Evolutionary conservation across 1,139 yeast species (phyloP).

Genomic region (Suhomyces panamericanus): DNA sequence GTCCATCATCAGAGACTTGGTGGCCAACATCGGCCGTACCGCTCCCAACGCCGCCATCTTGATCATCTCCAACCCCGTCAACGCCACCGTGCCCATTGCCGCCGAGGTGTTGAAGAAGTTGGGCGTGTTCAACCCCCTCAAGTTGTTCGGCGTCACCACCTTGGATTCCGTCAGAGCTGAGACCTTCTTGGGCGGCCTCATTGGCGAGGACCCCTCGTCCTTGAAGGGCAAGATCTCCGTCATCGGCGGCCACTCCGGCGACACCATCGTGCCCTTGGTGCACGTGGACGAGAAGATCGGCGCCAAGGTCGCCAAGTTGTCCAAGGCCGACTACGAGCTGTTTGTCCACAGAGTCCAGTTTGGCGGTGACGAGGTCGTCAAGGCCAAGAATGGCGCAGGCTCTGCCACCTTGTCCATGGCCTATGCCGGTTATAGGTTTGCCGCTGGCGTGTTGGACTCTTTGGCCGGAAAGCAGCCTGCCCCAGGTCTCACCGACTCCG

Average conservation of each 20-base stretch:
- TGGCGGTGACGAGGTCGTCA: constrained; percentile 80
- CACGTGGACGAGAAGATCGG: constrained; percentile 29
- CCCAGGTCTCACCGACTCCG: constrained; percentile 43
- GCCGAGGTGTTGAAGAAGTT: constrained; percentile 64
- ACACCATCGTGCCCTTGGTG: constrained; percentile 65
- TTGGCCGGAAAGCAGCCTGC: constrained; percentile 29
- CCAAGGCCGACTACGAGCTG: constrained; percentile 36
- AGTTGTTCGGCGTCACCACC: constrained; percentile 72
- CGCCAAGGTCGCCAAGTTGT: constrained; percentile 31
- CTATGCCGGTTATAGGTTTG: constrained; percentile 70
- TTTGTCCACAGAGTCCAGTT: constrained; percentile 65
- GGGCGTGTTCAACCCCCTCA: constrained; percentile 63
- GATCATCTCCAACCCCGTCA: constrained; percentile 74
- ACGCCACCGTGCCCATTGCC: constrained; percentile 74
- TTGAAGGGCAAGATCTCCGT: constrained; percentile 57
- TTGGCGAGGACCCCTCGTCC: constrained; percentile 34
- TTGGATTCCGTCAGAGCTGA: constrained; percentile 71
- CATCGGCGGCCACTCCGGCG: constrained; percentile 78
- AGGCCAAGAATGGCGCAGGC: constrained; percentile 76
- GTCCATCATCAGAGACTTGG: constrained; percentile 61
- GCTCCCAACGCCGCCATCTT: constrained; percentile 65
- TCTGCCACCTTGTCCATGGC: constrained; percentile 82
- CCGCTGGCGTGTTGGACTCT: constrained; percentile 51
- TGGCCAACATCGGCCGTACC: constrained; percentile 54
- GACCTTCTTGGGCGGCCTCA: constrained; percentile 55